phyloP scores from a whole-genome alignment of 371 early-diverging fungal species.

The Circinella minor region DNA sequence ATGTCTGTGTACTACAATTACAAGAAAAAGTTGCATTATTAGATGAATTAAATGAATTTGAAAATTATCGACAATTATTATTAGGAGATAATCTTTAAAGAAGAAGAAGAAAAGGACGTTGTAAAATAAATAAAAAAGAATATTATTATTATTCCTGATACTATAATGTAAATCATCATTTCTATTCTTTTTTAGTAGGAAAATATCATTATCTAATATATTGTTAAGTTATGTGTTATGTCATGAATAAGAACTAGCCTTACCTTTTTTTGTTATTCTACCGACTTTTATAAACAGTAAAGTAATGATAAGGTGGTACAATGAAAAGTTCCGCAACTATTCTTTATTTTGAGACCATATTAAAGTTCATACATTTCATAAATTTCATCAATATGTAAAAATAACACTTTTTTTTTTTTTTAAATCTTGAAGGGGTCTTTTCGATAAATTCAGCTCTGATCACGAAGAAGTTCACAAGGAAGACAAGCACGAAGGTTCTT shows the following conservation, averaged over 20 bases:
- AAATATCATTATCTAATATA: no score
- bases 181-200: no score
- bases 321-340: background rate
- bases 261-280: background rate
- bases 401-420: no score
- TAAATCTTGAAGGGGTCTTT: constrained; percentile 40
- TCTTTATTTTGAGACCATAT: no score
- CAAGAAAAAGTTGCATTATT: background rate
- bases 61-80: background rate
- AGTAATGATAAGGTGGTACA: background rate
- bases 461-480: constrained; percentile 31
- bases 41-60: background rate
- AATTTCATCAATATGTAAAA: no score
- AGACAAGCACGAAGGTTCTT: constrained; percentile 39
- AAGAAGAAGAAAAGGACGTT: no score
- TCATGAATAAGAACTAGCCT: background rate
- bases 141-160: no score
- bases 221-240: no score
- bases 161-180: no score
- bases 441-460: constrained; percentile 32
- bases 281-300: background rate
- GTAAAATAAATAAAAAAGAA: no score
- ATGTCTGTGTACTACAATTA: background rate
- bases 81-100: no score
- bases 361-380: no score